Evolutionary conservation across 345 rosid species (phyloP), one percentile per base, ranked within the genome.

Genomic region (Corchorus capsularis): DNA sequence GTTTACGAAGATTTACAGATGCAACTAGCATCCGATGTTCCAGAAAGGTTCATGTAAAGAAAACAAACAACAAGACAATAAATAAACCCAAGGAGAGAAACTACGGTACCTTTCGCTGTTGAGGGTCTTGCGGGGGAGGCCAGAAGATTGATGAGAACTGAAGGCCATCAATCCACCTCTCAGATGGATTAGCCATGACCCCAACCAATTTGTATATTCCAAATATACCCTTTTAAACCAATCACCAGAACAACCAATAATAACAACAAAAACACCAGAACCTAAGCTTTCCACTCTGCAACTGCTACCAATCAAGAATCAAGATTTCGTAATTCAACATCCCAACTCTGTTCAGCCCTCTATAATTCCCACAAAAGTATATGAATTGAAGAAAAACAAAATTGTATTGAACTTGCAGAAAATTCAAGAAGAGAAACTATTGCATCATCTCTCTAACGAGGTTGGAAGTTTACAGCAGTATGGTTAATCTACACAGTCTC

Each of bases 111-210:
- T 95, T 89, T 73, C 92, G 87, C 67, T 93, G 95, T 57, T 83
- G 87, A 52, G 83, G 85, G 80, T 91, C 99, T 27, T 82, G 93
- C 4, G 99, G 99, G 0, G 98, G 92, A 83, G 92, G 89, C 90
- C 98, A 83, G 78, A 93, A 93, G 76, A 95, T 80, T 39, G 95
- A 95, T 12, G 99, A 95, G 85, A 82, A 89, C 65, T 88, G 93
- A 79, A 95, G 96, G 54, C 98, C 92, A 83, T 93, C 98, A 77
- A 89, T 91, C 99, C 99, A 95, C 78, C 96, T 87, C 89, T 87
- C 98, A 50, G 92, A 87, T 75, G 91, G 85, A 83, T 63, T 83
- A 72, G 94, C 92, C 97, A 93, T 91, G 72, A 41, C 57, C 59
- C 14, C 19, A 62, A 56, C 17, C 69, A 55, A 52, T 19, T 54